These are phyloP conservation scores for Penicillium diatomitis DNA, from an alignment of 495 filamentous ascomycete species.

Conservation along the genomic window DNA sequence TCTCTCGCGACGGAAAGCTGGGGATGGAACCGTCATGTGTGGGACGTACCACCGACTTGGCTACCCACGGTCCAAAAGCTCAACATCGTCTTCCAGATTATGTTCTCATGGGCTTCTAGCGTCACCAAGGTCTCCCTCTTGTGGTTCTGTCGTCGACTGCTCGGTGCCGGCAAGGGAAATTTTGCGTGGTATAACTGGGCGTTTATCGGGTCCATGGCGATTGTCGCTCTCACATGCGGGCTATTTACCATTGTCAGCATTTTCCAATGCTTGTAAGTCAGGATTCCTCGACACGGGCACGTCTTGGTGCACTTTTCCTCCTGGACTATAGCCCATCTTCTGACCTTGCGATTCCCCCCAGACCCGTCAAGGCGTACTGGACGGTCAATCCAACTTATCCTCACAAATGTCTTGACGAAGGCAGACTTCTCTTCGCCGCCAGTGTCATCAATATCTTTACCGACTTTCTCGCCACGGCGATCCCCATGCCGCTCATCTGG, in stretches of 20 bases:
- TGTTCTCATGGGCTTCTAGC: conserved; percentile 44
- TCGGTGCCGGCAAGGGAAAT: conserved; percentile 30
- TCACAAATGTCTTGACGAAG: conserved; percentile 42
- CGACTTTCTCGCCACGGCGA: conserved; percentile 46
- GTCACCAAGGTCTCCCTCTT: conserved; percentile 51
- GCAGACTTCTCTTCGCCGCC: conserved; percentile 39
- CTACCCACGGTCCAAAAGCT: conserved; percentile 31
- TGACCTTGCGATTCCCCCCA: conserved; percentile 8
- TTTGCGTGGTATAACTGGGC: conserved; percentile 29
- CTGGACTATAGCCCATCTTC: no score
- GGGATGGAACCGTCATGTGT: conserved; percentile 49
- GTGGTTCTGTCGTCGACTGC: conserved; percentile 46
- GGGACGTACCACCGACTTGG: conserved; percentile 36
- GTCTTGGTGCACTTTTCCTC: background rate
- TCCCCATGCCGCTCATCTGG: conserved; percentile 53
- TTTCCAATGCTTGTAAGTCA: conserved; percentile 48
- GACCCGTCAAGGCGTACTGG: conserved; percentile 49
- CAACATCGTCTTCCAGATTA: conserved; percentile 42
- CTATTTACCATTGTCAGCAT: conserved; percentile 42
- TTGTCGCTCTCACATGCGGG: conserved; percentile 35
- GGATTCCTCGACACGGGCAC: background rate
- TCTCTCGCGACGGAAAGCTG: conserved; percentile 34
- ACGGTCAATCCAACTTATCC: conserved; percentile 23
- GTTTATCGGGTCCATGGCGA: conserved; percentile 35
- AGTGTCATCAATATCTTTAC: conserved; percentile 53